Conservation (phyloP, 768 basidiomycete species). For the Scleroderma bovista region DNA sequence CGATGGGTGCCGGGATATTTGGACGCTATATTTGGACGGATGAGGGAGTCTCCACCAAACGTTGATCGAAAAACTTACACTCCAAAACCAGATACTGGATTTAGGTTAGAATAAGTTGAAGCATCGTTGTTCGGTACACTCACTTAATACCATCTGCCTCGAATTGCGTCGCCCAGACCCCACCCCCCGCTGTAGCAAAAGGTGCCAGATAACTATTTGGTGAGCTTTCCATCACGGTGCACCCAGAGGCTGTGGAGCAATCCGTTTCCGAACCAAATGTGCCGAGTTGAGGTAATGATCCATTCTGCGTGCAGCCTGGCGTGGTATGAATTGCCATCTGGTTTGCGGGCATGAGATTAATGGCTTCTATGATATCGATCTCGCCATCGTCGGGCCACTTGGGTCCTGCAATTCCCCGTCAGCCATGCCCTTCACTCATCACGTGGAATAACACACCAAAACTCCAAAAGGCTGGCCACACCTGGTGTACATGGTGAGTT, state of each 20-base stretch:
- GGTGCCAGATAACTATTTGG: conserved; percentile 21
- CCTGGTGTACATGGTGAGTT: conserved; percentile 2
- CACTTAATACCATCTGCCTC: conserved; percentile 50
- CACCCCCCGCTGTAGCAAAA: conserved; percentile 40
- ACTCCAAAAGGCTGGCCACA: conserved; percentile 31
- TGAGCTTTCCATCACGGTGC: conserved; percentile 25
- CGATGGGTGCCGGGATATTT: conserved; percentile 4
- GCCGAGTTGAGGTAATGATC: conserved; percentile 30
- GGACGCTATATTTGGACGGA: not conserved
- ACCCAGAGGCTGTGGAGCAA: conserved; percentile 22
- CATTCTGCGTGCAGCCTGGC: conserved; percentile 31
- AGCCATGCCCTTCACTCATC: not conserved
- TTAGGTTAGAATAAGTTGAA: conserved; percentile 1
- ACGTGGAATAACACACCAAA: conserved; percentile 14
- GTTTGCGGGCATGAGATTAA: conserved; percentile 47
- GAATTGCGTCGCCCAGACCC: conserved; percentile 66
- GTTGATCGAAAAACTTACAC: conserved; percentile 25
- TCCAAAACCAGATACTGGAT: conserved; percentile 46
- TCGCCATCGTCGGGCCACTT: conserved; percentile 46
- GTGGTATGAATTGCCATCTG: conserved; percentile 55
- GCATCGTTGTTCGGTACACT: conserved; percentile 11
- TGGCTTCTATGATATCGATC: conserved; percentile 57
- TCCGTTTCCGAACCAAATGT: conserved; percentile 14
- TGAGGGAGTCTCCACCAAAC: not conserved
- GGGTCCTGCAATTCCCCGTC: conserved; percentile 10